A percentile compares a stretch with the other conserved stretches of the same genome.
Evolutionary conservation across 1,284 basidiomycete genomes (phyloP).

Genomic region (Mycena citricolor): DNA sequence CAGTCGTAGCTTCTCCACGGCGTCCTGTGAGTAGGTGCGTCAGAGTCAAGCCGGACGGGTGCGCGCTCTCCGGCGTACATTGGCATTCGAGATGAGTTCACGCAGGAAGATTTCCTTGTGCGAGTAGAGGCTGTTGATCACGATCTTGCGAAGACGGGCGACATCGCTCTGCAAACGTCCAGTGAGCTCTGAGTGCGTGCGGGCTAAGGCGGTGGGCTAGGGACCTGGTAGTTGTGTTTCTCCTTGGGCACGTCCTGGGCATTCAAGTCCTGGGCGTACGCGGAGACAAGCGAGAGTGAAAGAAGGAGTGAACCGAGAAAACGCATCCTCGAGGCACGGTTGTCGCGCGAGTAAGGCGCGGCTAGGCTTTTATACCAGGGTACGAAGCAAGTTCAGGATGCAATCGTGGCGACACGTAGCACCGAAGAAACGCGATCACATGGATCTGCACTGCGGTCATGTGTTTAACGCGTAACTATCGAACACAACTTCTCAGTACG

Average conservation of each 20-base stretch:
- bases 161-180: constrained; percentile 82
- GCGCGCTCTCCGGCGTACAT: constrained; percentile 37
- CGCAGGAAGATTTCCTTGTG: constrained; percentile 91
- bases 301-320: constrained; percentile 54
- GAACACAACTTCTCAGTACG: no score
- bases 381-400: no score
- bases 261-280: constrained; percentile 53
- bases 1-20: constrained; percentile 88
- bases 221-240: constrained; percentile 80
- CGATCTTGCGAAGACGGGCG: constrained; percentile 85
- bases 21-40: constrained; percentile 49
- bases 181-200: constrained; percentile 5
- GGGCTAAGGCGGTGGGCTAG: constrained; percentile 23
- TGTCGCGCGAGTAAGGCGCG: constrained; percentile 1
- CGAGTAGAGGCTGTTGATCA: constrained; percentile 87
- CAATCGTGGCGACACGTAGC: no score
- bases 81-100: constrained; percentile 91
- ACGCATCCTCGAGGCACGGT: constrained; percentile 49
- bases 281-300: constrained; percentile 49
- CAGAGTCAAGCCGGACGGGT: neutral
- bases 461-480: no score
- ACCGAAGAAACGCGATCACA: no score
- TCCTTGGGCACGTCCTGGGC: constrained; percentile 43
- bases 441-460: no score
- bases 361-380: no score